Conservation (phyloP, 1,284 basidiomycete genomes). For the Cryptococcus sp. region DNA sequence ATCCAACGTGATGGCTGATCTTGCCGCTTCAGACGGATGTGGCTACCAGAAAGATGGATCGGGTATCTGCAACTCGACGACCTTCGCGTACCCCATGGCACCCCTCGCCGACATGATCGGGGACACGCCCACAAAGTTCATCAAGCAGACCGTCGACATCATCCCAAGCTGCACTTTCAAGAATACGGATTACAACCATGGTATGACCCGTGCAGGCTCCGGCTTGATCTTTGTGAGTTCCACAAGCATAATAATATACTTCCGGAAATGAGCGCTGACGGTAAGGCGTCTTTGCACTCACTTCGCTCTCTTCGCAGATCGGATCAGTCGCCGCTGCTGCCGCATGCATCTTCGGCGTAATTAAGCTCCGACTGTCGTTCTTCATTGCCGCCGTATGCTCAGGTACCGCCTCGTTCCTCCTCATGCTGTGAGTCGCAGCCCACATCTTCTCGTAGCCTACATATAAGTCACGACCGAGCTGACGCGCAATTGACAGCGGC, state of each 20-base stretch:
- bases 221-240: conserved; percentile 48
- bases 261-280: too few relatives aligned
- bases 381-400: conserved; percentile 46
- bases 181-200: conserved; percentile 40
- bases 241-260: background rate
- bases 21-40: conserved; percentile 36
- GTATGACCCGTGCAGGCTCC: conserved; percentile 37
- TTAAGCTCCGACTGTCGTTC: conserved; percentile 48
- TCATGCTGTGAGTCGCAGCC: conserved; percentile 41
- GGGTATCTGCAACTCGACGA: conserved; percentile 49
- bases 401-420: conserved; percentile 31
- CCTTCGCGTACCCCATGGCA: conserved; percentile 46
- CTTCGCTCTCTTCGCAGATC: conserved; percentile 23
- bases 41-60: conserved; percentile 44
- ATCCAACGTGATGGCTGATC: conserved; percentile 1
- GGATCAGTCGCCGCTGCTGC: conserved; percentile 40
- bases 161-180: conserved; percentile 39
- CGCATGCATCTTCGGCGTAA: conserved; percentile 46
- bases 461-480: background rate
- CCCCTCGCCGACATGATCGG: conserved; percentile 43
- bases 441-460: background rate
- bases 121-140: conserved; percentile 42
- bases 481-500: conserved; percentile 28
- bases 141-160: conserved; percentile 30
- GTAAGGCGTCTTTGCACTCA: background rate